Evolutionary conservation across 2,329 filamentous ascomycete genomes (phyloP).

Genomic region (Xylaria digitata): DNA sequence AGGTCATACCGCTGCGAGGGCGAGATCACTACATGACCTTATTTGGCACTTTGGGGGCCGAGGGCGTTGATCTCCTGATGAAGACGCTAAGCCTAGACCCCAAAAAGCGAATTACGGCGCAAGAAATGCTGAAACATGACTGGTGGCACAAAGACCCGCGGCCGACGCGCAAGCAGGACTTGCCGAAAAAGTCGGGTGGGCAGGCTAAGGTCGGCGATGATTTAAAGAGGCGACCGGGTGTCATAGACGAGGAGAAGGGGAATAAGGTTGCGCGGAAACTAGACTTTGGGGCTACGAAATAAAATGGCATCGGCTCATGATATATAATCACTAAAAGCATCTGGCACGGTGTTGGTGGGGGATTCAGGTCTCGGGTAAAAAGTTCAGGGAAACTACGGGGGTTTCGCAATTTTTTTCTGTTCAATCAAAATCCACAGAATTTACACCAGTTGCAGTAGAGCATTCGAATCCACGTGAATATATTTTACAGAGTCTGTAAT

Average conservation of each 20-base stretch:
- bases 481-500: slow-evolving; percentile 37
- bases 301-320: slow-evolving; percentile 36
- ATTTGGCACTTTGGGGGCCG: slow-evolving; percentile 82
- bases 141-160: slow-evolving; percentile 89
- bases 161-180: slow-evolving; percentile 82
- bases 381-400: background rate
- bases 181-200: slow-evolving; percentile 81
- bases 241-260: slow-evolving; percentile 74
- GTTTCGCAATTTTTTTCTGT: background rate
- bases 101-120: slow-evolving; percentile 81
- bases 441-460: background rate
- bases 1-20: slow-evolving; percentile 69
- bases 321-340: slow-evolving; percentile 25
- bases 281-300: slow-evolving; percentile 72
- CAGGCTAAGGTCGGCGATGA: slow-evolving; percentile 83
- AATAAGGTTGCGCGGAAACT: slow-evolving; percentile 85
- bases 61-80: slow-evolving; percentile 89
- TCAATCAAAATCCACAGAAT: background rate
- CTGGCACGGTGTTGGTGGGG: slow-evolving; percentile 38
- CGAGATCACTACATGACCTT: slow-evolving; percentile 78
- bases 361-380: slow-evolving; percentile 18
- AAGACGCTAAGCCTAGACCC: slow-evolving; percentile 88
- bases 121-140: slow-evolving; percentile 79
- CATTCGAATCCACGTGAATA: slow-evolving; percentile 11
- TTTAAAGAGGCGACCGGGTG: slow-evolving; percentile 79